A percentile compares a stretch with the other conserved stretches of the same genome.
phyloP scores from a whole-genome alignment of 2,329 filamentous ascomycete species.

The Nigrospora oryzae region DNA sequence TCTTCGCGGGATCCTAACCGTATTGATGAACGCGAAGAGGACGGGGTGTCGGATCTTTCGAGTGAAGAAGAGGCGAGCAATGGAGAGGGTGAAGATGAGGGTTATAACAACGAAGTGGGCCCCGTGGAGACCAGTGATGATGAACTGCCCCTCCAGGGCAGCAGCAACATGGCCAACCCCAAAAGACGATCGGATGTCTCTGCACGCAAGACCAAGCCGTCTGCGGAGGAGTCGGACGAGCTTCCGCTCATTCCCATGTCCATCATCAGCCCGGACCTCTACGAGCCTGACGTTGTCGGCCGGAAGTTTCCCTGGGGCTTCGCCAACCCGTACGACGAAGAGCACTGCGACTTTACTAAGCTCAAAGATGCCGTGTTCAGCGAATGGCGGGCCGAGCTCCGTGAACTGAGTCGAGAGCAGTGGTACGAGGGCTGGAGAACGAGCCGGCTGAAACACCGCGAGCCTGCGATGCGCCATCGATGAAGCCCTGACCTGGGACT shows the following conservation, averaged over 20 bases:
- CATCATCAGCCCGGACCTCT: slow-evolving; percentile 87
- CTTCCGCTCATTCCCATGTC: slow-evolving; percentile 76
- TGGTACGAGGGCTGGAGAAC: slow-evolving; percentile 97
- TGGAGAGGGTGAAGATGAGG: slow-evolving; percentile 12
- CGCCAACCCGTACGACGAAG: slow-evolving; percentile 81
- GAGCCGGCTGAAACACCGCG: slow-evolving; percentile 50
- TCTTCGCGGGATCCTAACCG: slow-evolving; percentile 38
- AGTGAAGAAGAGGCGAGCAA: slow-evolving; percentile 19
- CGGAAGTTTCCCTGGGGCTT: slow-evolving; percentile 96
- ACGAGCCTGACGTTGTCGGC: slow-evolving; percentile 71
- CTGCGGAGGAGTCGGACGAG: slow-evolving; percentile 39
- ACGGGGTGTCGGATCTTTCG: slow-evolving; percentile 16
- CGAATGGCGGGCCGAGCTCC: slow-evolving; percentile 87
- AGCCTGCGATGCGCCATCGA: slow-evolving; percentile 27
- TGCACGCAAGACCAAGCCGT: slow-evolving; percentile 32
- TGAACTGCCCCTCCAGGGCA: slow-evolving; percentile 27
- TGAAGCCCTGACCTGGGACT: slow-evolving; percentile 10
- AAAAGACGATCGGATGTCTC: slow-evolving; percentile 40
- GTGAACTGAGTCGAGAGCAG: slow-evolving; percentile 80
- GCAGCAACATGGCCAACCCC: slow-evolving; percentile 26
- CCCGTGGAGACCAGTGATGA: background rate
- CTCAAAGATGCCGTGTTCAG: slow-evolving; percentile 88
- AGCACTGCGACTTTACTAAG: slow-evolving; percentile 88
- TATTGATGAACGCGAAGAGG: slow-evolving; percentile 50
- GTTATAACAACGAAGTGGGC: background rate